Evolutionary conservation across 768 basidiomycete species (phyloP).

Genomic region (Serendipita indica): DNA sequence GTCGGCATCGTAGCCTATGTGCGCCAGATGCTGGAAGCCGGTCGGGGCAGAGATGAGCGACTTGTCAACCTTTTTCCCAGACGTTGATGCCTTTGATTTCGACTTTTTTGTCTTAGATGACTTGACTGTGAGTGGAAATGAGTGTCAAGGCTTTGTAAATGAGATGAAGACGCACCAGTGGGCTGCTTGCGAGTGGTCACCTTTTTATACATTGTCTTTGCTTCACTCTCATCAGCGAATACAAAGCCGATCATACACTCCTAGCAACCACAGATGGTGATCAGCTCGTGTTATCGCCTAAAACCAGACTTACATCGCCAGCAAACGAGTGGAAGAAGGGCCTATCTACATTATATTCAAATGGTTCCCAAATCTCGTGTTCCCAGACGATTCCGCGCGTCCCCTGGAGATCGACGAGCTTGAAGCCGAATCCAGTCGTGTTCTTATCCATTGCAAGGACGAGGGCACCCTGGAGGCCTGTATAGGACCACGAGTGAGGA

Average conservation of each 20-base stretch:
- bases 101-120: conserved; percentile 33
- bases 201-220: conserved; percentile 74
- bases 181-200: conserved; percentile 48
- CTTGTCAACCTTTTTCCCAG: conserved; percentile 72
- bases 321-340: conserved; percentile 86
- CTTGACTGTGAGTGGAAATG: conserved; percentile 10
- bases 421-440: conserved; percentile 45
- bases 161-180: conserved; percentile 29
- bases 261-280: conserved; percentile 37
- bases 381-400: conserved; percentile 86
- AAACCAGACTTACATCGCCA: conserved; percentile 84
- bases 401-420: conserved; percentile 70
- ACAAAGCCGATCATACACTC: conserved; percentile 84
- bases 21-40: conserved; percentile 73
- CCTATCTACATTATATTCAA: conserved; percentile 71
- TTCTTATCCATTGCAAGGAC: conserved; percentile 50
- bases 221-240: conserved; percentile 76
- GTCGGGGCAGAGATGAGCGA: conserved; percentile 79
- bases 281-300: conserved; percentile 2
- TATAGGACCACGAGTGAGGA: conserved; percentile 66
- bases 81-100: conserved; percentile 37
- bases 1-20: conserved; percentile 87
- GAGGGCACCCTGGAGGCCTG: conserved; percentile 76
- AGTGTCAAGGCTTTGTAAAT: background rate
- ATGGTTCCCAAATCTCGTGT: conserved; percentile 72